phyloP scores from a whole-genome alignment of 1,139 yeast genomes.

The Scheffersomyces insectosa region DNA sequence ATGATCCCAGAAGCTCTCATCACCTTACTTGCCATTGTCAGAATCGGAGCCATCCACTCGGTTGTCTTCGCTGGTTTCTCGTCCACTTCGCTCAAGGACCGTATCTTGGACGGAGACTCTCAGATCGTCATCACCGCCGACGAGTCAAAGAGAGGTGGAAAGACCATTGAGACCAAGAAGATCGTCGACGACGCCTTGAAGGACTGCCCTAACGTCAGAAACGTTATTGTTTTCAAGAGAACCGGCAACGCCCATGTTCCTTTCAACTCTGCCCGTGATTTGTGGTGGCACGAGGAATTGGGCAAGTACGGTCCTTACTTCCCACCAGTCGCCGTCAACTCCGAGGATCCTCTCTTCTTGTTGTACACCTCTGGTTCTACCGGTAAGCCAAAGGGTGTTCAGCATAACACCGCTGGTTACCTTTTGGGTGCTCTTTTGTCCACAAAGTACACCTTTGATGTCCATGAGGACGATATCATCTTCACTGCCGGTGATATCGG shows the following conservation, averaged over 20 bases:
- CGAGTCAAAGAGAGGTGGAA: conserved; percentile 81
- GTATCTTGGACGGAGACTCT: conserved; percentile 77
- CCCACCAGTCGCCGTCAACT: conserved; percentile 59
- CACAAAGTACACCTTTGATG: conserved; percentile 74
- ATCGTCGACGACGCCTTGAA: conserved; percentile 80
- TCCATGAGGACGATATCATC: conserved; percentile 67
- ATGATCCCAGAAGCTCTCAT: conserved; percentile 84
- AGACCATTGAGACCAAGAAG: conserved; percentile 77
- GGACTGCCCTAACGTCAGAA: conserved; percentile 65
- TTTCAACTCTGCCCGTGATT: conserved; percentile 61
- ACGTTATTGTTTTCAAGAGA: conserved; percentile 71
- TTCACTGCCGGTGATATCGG: conserved; percentile 90
- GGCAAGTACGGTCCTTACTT: conserved; percentile 63
- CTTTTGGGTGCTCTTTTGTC: conserved; percentile 69
- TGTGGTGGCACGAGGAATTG: conserved; percentile 82
- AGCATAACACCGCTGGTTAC: conserved; percentile 80
- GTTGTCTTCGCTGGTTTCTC: conserved; percentile 86
- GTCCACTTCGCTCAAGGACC: conserved; percentile 71
- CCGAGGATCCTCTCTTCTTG: conserved; percentile 65
- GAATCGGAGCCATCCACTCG: conserved; percentile 82
- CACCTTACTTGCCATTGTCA: conserved; percentile 68
- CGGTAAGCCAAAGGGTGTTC: conserved; percentile 70
- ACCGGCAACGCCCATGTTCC: conserved; percentile 71
- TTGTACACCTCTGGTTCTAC: conserved; percentile 71
- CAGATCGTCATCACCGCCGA: conserved; percentile 75